These are phyloP conservation scores for Crithidia thermophila DNA, from an alignment of 208 protist genomes.

Conservation along the genomic window DNA sequence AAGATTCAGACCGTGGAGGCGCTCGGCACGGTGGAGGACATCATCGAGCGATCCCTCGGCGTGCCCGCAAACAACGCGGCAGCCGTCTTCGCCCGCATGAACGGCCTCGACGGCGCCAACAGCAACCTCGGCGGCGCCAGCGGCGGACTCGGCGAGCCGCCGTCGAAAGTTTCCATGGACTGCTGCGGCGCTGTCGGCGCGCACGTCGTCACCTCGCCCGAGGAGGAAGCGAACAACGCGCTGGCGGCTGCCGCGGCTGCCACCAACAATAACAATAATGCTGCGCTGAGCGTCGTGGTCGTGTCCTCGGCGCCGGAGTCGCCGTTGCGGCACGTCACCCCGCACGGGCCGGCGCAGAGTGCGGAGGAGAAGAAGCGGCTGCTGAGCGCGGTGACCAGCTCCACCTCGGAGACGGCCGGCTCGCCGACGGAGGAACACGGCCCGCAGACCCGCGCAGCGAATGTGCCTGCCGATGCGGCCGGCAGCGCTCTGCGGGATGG, in stretches of 20 bases:
- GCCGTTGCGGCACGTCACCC: neutral
- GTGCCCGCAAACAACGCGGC: conserved; percentile 20
- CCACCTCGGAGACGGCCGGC: neutral
- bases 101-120: conserved; percentile 11
- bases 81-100: conserved; percentile 21
- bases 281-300: neutral
- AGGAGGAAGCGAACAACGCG: neutral
- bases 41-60: conserved; percentile 49
- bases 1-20: conserved; percentile 61
- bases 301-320: neutral
- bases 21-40: conserved; percentile 75
- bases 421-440: neutral
- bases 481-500: neutral
- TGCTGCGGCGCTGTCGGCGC: conserved; percentile 12
- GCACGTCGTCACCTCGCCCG: neutral
- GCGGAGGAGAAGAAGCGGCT: conserved; percentile 8
- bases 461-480: too few relatives aligned
- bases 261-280: too few relatives aligned
- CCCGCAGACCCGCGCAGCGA: neutral
- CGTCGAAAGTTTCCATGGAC: conserved; percentile 6
- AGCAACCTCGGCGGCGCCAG: neutral
- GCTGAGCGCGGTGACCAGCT: conserved; percentile 8
- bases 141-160: neutral
- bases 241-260: neutral
- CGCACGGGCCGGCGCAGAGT: neutral